Conservation (phyloP, 352 stramenopile genomes). For the Phytophthora nicotianae region DNA sequence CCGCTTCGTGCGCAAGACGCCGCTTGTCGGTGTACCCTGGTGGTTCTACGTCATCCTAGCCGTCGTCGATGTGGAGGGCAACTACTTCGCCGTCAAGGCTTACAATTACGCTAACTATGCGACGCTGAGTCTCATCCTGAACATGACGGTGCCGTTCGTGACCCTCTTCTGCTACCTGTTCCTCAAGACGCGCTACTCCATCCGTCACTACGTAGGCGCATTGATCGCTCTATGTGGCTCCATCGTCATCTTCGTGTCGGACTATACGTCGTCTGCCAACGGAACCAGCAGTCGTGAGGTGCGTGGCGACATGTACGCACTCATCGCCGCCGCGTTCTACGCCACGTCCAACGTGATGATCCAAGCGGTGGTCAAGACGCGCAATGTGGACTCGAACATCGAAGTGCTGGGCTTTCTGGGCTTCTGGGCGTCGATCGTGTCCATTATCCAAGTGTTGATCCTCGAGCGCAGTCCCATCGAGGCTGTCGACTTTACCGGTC, state of each 20-base stretch:
- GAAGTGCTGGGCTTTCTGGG: slow-evolving; percentile 62
- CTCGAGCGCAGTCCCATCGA: slow-evolving; percentile 52
- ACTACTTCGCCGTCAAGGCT: slow-evolving; percentile 76
- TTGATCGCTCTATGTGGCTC: slow-evolving; percentile 50
- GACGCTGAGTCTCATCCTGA: slow-evolving; percentile 65
- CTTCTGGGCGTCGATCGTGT: slow-evolving; percentile 57
- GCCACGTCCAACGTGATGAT: slow-evolving; percentile 77
- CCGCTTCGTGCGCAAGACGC: slow-evolving; percentile 40
- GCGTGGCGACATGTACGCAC: slow-evolving; percentile 61
- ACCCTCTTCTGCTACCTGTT: slow-evolving; percentile 73
- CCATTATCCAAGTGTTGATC: slow-evolving; percentile 56
- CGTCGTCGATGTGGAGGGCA: slow-evolving; percentile 67
- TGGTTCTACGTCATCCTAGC: slow-evolving; percentile 72
- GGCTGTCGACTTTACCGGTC: slow-evolving; percentile 48
- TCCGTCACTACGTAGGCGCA: slow-evolving; percentile 54
- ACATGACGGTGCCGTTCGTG: slow-evolving; percentile 73
- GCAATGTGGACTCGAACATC: slow-evolving; percentile 60
- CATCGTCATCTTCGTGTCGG: slow-evolving; percentile 62
- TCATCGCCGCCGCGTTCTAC: slow-evolving; percentile 66
- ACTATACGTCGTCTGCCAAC: slow-evolving; percentile 57
- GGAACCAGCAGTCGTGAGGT: slow-evolving; percentile 45
- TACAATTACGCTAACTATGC: slow-evolving; percentile 80
- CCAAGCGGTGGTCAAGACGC: slow-evolving; percentile 67
- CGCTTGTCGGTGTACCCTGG: slow-evolving; percentile 43
- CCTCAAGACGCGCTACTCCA: slow-evolving; percentile 67